Conservation (phyloP, 371 early-diverging fungal genomes). For the Lichtheimia hyalospora region DNA sequence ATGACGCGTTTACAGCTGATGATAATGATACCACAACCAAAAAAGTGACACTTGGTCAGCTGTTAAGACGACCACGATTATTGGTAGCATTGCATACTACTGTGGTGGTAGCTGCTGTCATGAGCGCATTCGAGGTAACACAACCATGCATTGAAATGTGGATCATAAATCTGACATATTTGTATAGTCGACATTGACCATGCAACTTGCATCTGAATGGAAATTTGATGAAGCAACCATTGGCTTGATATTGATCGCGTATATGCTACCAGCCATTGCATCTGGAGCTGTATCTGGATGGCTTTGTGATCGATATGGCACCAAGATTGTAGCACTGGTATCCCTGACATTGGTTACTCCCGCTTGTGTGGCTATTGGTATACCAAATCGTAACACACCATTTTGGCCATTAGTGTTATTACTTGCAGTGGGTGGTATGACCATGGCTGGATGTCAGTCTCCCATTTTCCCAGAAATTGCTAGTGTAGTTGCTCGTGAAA, state of each 20-base stretch:
- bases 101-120: constrained; percentile 30
- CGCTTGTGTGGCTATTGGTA: constrained; percentile 29
- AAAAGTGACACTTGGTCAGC: constrained; percentile 18
- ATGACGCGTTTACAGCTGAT: too few relatives aligned
- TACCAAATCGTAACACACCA: constrained; percentile 24
- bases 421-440: constrained; percentile 30
- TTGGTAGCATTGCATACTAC: constrained; percentile 34
- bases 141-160: background rate
- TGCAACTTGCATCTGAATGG: constrained; percentile 57
- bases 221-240: constrained; percentile 51
- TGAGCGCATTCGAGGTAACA: constrained; percentile 48
- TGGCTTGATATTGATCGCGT: constrained; percentile 60
- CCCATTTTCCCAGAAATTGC: constrained; percentile 48
- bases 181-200: constrained; percentile 57
- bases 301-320: constrained; percentile 45
- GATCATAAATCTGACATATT: too few relatives aligned
- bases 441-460: constrained; percentile 44
- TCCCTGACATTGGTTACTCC: constrained; percentile 30
- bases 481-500: constrained; percentile 31
- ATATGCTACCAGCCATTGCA: constrained; percentile 46
- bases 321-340: constrained; percentile 37
- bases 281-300: constrained; percentile 43
- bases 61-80: constrained; percentile 28
- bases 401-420: constrained; percentile 37
- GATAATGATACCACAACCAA: too few relatives aligned